A percentile compares a stretch with the other conserved stretches of the same genome.
phyloP scores from a whole-genome alignment of 148 eudicot genomes.

The Agrostemma githago region DNA sequence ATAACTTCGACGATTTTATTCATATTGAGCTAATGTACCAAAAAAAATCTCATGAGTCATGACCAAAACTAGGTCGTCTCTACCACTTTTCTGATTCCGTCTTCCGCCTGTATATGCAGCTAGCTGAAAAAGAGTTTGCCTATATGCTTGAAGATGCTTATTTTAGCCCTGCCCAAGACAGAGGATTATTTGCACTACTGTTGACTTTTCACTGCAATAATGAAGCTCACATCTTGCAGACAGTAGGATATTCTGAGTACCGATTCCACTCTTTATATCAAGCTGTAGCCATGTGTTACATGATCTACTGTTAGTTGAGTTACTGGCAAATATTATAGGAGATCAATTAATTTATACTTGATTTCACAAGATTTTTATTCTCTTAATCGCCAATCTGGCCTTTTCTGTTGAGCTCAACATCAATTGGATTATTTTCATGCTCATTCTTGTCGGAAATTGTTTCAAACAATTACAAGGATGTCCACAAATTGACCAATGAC shows the following conservation, averaged over 20 bases:
- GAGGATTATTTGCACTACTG: slow-evolving; percentile 4
- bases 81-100: too few relatives aligned
- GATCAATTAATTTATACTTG: not conserved
- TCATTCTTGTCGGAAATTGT: not conserved
- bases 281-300: slow-evolving; percentile 10
- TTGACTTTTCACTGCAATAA: slow-evolving; percentile 16
- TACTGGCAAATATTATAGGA: slow-evolving; percentile 2
- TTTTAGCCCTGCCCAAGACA: too few relatives aligned
- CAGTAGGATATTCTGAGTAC: not conserved
- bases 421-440: not conserved
- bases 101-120: too few relatives aligned
- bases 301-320: not conserved
- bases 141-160: too few relatives aligned
- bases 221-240: slow-evolving; percentile 12
- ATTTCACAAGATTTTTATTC: not conserved
- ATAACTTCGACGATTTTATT: too few relatives aligned
- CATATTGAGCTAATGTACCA: too few relatives aligned
- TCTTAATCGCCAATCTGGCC: not conserved
- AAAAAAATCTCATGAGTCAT: too few relatives aligned
- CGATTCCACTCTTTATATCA: not conserved
- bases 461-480: not conserved
- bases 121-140: too few relatives aligned
- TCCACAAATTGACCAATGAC: not conserved
- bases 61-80: too few relatives aligned
- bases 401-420: not conserved